Conservation (phyloP, 2,329 filamentous ascomycete genomes). For the Diatrype stigma region DNA sequence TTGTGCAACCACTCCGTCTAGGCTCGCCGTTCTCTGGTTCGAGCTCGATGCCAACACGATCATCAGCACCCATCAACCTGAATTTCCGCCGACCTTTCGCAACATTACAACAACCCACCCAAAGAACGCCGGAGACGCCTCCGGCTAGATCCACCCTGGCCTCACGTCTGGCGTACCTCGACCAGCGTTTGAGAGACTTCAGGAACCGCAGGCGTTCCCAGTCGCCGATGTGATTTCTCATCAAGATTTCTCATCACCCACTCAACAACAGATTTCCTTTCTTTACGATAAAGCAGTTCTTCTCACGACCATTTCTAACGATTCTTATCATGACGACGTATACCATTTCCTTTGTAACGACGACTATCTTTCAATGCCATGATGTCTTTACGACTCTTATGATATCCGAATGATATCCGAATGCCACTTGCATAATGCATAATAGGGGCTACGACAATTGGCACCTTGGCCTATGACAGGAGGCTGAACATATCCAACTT, state of each 20-base stretch:
- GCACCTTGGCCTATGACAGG: conserved; percentile 2
- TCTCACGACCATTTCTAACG: conserved; percentile 1
- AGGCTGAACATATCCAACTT: conserved; percentile 9
- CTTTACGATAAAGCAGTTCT: conserved; percentile 1
- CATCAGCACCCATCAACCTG: conserved; percentile 43
- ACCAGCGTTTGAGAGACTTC: conserved; percentile 53
- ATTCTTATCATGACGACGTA: conserved; percentile 1
- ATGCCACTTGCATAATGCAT: conserved; percentile 14
- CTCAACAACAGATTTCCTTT: conserved; percentile 3
- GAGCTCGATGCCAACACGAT: conserved; percentile 53
- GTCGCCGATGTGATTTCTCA: conserved; percentile 40
- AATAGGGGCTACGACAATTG: conserved; percentile 9
- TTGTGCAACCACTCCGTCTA: conserved; percentile 43
- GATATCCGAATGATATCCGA: conserved; percentile 13
- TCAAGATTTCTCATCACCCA: conserved; percentile 4
- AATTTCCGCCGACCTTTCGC: conserved; percentile 51
- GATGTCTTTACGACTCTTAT: conserved; percentile 22
- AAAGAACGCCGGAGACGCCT: conserved; percentile 30
- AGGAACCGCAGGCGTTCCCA: conserved; percentile 46
- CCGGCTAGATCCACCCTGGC: conserved; percentile 39
- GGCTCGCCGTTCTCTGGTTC: conserved; percentile 55
- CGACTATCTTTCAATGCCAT: conserved; percentile 18
- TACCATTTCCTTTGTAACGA: conserved; percentile 17
- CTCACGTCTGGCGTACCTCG: conserved; percentile 53
- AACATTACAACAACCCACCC: conserved; percentile 48